Conservation (phyloP, 441 rosid genomes). For the Breynia disticha region DNA sequence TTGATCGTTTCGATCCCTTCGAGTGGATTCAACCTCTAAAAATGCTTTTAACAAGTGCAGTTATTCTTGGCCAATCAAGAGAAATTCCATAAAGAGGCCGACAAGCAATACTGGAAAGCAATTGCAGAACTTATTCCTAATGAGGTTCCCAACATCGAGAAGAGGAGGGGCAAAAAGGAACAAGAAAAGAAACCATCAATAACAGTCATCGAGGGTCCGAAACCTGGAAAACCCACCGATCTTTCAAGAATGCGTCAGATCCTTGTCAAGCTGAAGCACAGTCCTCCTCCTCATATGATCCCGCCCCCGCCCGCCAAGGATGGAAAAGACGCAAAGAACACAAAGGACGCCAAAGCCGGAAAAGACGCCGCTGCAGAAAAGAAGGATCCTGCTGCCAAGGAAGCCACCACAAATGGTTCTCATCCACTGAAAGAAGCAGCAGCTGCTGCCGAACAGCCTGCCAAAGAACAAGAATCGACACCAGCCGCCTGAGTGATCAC, state of each 20-base stretch:
- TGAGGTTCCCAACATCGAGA: slow-evolving; percentile 67
- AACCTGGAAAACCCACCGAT: slow-evolving; percentile 93
- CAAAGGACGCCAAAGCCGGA: slow-evolving; percentile 26
- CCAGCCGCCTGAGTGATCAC: slow-evolving; percentile 22
- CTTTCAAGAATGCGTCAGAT: slow-evolving; percentile 85
- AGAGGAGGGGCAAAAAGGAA: slow-evolving; percentile 78
- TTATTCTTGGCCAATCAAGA: slow-evolving; percentile 57
- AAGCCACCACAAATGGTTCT: slow-evolving; percentile 20
- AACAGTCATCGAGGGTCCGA: slow-evolving; percentile 71
- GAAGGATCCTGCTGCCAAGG: slow-evolving; percentile 22
- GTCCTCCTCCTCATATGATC: slow-evolving; percentile 86
- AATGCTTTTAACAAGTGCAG: slow-evolving; percentile 24
- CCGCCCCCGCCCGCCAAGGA: slow-evolving; percentile 56
- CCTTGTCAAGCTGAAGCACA: slow-evolving; percentile 71
- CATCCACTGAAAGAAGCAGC: slow-evolving; percentile 20
- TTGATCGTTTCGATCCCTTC: neutral
- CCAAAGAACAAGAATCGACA: slow-evolving; percentile 25
- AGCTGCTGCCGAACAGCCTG: slow-evolving; percentile 19
- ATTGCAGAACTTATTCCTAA: slow-evolving; percentile 63
- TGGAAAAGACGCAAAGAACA: slow-evolving; percentile 42
- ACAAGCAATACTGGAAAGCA: slow-evolving; percentile 72
- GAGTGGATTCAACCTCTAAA: neutral
- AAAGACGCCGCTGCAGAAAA: slow-evolving; percentile 22
- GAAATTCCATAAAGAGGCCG: slow-evolving; percentile 65
- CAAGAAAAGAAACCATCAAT: slow-evolving; percentile 68